These are phyloP conservation scores for Marasmius tenuissimus DNA, from an alignment of 1,284 basidiomycete genomes.

Conservation along the genomic window DNA sequence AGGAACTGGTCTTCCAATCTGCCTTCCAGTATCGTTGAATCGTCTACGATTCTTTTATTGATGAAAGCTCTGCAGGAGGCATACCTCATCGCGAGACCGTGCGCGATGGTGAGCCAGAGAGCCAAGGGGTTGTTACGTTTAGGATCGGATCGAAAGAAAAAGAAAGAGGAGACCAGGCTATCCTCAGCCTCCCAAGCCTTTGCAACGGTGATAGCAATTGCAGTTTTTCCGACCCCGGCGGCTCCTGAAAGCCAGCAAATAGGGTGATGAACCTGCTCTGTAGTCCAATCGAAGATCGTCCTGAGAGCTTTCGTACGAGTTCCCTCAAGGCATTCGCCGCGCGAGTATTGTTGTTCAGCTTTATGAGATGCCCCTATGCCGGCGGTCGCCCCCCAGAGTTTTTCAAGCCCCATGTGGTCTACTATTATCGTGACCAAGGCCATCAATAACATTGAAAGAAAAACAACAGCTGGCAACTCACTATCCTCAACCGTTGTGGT, in stretches of 20 bases:
- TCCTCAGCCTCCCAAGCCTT: neutral
- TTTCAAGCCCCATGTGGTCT: no score
- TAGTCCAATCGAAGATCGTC: constrained; percentile 11
- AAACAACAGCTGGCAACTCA: no score
- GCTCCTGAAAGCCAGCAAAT: constrained; percentile 18
- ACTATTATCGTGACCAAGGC: no score
- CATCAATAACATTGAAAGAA: no score
- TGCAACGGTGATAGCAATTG: constrained; percentile 19
- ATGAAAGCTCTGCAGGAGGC: neutral
- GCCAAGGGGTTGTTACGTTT: neutral
- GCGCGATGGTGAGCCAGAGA: constrained; percentile 3
- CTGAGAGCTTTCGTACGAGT: constrained; percentile 13
- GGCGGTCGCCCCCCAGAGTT: neutral
- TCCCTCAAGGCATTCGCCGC: constrained; percentile 9
- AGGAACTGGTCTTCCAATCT: constrained; percentile 1
- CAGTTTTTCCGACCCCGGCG: no score
- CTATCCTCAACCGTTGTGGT: no score
- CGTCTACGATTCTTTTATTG: neutral
- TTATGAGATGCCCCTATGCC: neutral
- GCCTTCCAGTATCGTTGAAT: neutral
- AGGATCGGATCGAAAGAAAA: constrained; percentile 15
- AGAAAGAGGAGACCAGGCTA: constrained; percentile 13
- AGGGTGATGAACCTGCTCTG: neutral
- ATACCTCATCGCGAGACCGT: neutral
- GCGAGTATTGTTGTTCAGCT: neutral